A percentile compares a stretch with the other conserved stretches of the same genome.
These are phyloP conservation scores for Umbelopsis sp. DNA, from an alignment of 192 early-diverging fungal genomes.

Conservation along the genomic window DNA sequence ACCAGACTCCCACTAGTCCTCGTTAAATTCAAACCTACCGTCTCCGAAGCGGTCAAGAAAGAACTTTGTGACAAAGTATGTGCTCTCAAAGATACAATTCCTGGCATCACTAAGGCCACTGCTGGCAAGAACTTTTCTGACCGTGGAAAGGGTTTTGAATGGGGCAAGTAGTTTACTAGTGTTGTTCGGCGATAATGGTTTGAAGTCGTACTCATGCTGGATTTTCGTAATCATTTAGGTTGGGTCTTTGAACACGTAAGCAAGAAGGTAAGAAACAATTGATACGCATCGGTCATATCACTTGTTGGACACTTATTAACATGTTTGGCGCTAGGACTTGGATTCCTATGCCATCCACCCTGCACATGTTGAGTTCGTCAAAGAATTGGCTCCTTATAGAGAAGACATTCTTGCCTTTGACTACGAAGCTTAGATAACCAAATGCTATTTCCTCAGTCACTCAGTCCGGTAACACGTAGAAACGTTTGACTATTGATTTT, in stretches of 20 bases:
- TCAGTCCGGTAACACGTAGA: too few species aligned
- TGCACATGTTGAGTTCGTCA: conserved; percentile 25
- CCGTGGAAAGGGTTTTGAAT: conserved; percentile 33
- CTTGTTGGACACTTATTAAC: background rate
- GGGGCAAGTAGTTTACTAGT: conserved; percentile 12
- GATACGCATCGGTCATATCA: background rate
- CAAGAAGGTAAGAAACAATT: conserved; percentile 30
- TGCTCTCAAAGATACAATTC: conserved; percentile 29
- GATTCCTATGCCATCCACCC: conserved; percentile 22
- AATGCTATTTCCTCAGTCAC: background rate
- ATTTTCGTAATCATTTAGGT: conserved; percentile 21
- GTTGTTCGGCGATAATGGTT: too few species aligned
- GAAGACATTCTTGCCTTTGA: conserved; percentile 33
- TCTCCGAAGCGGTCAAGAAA: conserved; percentile 19
- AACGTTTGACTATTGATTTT: too few species aligned
- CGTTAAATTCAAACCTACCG: conserved; percentile 33
- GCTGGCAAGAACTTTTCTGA: conserved; percentile 39
- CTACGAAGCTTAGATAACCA: conserved; percentile 24
- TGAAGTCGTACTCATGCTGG: background rate
- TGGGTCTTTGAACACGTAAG: conserved; percentile 36
- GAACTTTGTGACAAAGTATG: conserved; percentile 22
- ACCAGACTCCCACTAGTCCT: conserved; percentile 15
- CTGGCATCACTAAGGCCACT: conserved; percentile 21
- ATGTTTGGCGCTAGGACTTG: conserved; percentile 10
- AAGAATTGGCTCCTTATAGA: conserved; percentile 16